Base-by-base conservation (phyloP, 192 early-diverging fungal genomes). In the Allomyces javanicus region DNA sequence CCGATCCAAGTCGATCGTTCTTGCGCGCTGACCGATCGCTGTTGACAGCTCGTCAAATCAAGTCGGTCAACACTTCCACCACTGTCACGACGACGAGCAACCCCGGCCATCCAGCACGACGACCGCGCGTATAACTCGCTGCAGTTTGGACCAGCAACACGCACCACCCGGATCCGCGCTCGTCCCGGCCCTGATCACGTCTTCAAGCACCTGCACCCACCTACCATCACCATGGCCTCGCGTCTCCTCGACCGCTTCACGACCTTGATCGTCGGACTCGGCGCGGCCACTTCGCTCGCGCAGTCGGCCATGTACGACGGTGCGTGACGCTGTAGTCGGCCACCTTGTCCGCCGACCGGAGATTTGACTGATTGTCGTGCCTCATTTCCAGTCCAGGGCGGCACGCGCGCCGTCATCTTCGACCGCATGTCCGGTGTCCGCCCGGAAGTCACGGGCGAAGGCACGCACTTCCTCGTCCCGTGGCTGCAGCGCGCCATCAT, bases 391-490 rank as follows among this genome's bases (percentile, higher is more conserved):
- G 96, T 99, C 64, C 87, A 94, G 76, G 96, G 92, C 71, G 96
- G 96, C 58, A 79, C 92, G 69, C 87, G 96, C 66, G 96, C 93
- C 0, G 92, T 99, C 43, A 89, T 99, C 69, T 99, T 97, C 76
- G 94, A 99, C 72, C 88, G 96, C 73, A 68, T 93, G 58, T 83
- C 91, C 66, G 95, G 93, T 77, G 91, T 97, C 58, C 85, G 86
- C 70, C 84, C 82, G 63, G 74, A 72, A 10, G 81, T 88, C n/a
- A 72, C 87, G 33, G 84, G 83, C 66, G 96, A 99, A 71, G 96
- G 96, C 33, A 99, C 94, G 26, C 96, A 99, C 75, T 96, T 99
- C 72, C 81, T 97, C 67, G 74, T 99, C 24, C 96, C 96, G n/a
- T 96, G 92, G 91, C 79, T 94, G 63, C 96, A 99, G 76, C 81